Evolutionary conservation across 2,329 filamentous ascomycete species (phyloP).

Genomic region (Aureobasidium pullulans): DNA sequence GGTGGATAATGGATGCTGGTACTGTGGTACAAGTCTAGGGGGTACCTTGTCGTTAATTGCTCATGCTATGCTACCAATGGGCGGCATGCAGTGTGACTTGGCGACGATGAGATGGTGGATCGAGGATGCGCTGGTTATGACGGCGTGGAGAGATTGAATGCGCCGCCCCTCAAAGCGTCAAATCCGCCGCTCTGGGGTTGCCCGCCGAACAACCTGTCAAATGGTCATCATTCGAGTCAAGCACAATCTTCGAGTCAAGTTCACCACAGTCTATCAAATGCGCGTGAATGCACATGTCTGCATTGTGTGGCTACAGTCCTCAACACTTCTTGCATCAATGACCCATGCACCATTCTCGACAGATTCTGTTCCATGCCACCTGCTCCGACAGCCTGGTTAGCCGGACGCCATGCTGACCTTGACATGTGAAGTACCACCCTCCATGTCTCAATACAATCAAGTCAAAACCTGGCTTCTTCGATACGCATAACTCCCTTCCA

Average conservation of each 20-base stretch:
- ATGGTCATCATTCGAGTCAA: neutral
- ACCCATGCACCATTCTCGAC: neutral
- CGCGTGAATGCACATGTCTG: too few relatives aligned
- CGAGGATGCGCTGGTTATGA: constrained; percentile 6
- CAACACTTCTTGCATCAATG: neutral
- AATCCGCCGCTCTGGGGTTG: neutral
- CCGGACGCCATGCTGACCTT: neutral
- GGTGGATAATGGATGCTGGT: neutral
- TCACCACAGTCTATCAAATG: too few relatives aligned
- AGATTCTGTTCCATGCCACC: neutral
- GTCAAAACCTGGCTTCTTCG: neutral
- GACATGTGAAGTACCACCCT: constrained; percentile 4
- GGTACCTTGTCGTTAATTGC: neutral
- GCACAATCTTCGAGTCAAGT: neutral
- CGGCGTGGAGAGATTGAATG: neutral
- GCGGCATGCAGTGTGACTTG: neutral
- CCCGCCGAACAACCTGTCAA: neutral
- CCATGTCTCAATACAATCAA: neutral
- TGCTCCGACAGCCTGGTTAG: neutral
- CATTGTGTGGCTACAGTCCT: too few relatives aligned
- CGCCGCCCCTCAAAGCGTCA: neutral
- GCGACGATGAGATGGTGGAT: neutral
- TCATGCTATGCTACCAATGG: neutral
- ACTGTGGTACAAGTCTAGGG: neutral
- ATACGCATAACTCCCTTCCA: constrained; percentile 3